Evolutionary conservation across 1,139 yeast genomes (phyloP), one percentile per base, ranked within the genome.

Genomic region (Cylindricascospora bacillispora): DNA sequence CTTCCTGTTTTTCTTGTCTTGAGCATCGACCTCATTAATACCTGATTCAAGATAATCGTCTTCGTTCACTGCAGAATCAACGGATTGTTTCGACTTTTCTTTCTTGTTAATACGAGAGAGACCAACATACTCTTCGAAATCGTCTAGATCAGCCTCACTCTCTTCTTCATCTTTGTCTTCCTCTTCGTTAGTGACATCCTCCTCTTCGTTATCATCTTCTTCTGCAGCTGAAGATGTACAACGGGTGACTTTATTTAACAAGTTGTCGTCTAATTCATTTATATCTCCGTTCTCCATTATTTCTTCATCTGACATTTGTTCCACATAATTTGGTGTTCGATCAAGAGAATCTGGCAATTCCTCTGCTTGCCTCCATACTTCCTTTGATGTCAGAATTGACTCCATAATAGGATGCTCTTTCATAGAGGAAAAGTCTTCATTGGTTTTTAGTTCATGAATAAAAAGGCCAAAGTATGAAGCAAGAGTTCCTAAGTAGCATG

Each of bases 361-460:
- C 29, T 53, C 63, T 3, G 83, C 86, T 44, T 77, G 86, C 50
- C 92, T 69, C 95, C 95, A 86, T n/a, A 80, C 67, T 50, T 85
- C 95, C 42, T 92, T 67, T 3, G 89, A 66, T 33, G 79, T 73
- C 35, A 86, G 31, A 26, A 86, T 77, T 19, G 78, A 68, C 46
- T 81, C 86, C 94, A 86, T 85, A 2, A 86, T 78, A 2, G 89
- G 81, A 43, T 78, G 86, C 34, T 81, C 92, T 45, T 80, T 83
- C 77, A 86, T 73, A 18, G 76, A 63, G 7, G 40, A 28, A 45
- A 76, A 73, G 6, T 65, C 64, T 31, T 73, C 79, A 24, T 62
- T 62, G 24, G 61, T 61, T 34, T 77, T 55, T 25, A 70, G 63
- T 22, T 72, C 73, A 32, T 47, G 49, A 25, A 70, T 56, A 40